phyloP scores from a whole-genome alignment of 306 rosid species.

The Glycine tomentella region DNA sequence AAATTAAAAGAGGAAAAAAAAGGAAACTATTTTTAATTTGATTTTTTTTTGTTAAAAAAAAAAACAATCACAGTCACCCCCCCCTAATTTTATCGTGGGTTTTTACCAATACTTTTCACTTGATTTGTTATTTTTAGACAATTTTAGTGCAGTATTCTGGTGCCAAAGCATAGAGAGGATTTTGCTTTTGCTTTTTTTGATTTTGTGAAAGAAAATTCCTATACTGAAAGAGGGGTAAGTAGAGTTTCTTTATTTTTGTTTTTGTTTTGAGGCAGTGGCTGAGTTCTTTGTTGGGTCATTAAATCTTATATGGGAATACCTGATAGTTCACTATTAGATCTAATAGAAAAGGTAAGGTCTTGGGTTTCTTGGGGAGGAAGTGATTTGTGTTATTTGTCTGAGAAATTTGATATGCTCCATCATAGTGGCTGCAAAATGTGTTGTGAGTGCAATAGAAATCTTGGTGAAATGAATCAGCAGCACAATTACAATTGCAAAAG shows the following conservation, averaged over 20 bases:
- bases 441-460: slow-evolving; percentile 65
- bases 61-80: slow-evolving; percentile 55
- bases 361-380: slow-evolving; percentile 68
- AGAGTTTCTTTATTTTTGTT: neutral
- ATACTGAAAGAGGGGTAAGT: slow-evolving; percentile 45
- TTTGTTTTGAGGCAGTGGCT: slow-evolving; percentile 46
- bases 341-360: slow-evolving; percentile 70
- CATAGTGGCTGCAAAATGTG: slow-evolving; percentile 62
- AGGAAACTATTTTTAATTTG: slow-evolving; percentile 34
- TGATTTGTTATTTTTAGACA: slow-evolving; percentile 31
- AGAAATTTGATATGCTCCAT: slow-evolving; percentile 62
- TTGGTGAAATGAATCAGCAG: slow-evolving; percentile 43
- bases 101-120: slow-evolving; percentile 46
- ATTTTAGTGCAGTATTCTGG: slow-evolving; percentile 50
- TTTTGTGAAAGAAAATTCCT: slow-evolving; percentile 46
- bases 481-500: slow-evolving; percentile 65
- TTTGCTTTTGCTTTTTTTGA: slow-evolving; percentile 30
- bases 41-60: slow-evolving; percentile 10
- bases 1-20: slow-evolving; percentile 38
- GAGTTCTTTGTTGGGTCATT: slow-evolving; percentile 51
- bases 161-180: slow-evolving; percentile 42
- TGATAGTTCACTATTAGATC: slow-evolving; percentile 78
- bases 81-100: slow-evolving; percentile 80
- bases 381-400: slow-evolving; percentile 50
- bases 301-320: slow-evolving; percentile 94